phyloP scores from a whole-genome alignment of 1,284 basidiomycete genomes.

The Naganishia liquefaciens region DNA sequence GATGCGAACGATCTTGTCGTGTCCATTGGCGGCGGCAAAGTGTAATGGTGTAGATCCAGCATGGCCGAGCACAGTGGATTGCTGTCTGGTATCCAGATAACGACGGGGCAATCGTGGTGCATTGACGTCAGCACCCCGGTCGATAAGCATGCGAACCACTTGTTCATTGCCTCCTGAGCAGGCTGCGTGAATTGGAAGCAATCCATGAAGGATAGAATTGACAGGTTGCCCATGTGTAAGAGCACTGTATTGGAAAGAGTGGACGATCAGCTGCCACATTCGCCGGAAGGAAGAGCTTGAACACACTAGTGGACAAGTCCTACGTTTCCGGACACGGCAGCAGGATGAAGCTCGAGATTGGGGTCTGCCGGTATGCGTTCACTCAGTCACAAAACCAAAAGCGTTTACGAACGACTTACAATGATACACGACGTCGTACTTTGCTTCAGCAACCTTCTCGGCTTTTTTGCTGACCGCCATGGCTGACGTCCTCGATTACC shows the following conservation, averaged over 20 bases:
- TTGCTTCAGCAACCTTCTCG: constrained; percentile 47
- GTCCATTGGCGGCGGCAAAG: constrained; percentile 89
- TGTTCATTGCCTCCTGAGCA: constrained; percentile 80
- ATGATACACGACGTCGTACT: constrained; percentile 75
- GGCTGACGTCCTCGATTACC: neutral
- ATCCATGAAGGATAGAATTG: constrained; percentile 87
- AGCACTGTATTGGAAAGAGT: constrained; percentile 54
- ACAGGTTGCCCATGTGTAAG: constrained; percentile 89
- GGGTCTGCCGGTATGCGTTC: constrained; percentile 62
- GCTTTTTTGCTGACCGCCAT: constrained; percentile 21
- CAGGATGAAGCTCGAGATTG: constrained; percentile 83
- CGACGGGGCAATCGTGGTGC: constrained; percentile 70
- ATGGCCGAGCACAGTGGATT: constrained; percentile 45
- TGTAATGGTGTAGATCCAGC: constrained; percentile 85
- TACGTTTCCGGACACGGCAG: constrained; percentile 81
- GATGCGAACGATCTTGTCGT: constrained; percentile 69
- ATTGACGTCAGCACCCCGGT: constrained; percentile 89
- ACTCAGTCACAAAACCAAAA: neutral
- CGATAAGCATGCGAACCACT: constrained; percentile 81
- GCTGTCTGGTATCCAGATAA: constrained; percentile 63
- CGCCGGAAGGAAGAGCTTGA: neutral
- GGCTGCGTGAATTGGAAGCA: constrained; percentile 87
- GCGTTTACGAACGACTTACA: constrained; percentile 58
- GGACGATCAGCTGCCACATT: neutral
- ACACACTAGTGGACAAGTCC: constrained; percentile 55